Base-by-base conservation (phyloP, 768 basidiomycete species). In the Chalciporus chontae region DNA sequence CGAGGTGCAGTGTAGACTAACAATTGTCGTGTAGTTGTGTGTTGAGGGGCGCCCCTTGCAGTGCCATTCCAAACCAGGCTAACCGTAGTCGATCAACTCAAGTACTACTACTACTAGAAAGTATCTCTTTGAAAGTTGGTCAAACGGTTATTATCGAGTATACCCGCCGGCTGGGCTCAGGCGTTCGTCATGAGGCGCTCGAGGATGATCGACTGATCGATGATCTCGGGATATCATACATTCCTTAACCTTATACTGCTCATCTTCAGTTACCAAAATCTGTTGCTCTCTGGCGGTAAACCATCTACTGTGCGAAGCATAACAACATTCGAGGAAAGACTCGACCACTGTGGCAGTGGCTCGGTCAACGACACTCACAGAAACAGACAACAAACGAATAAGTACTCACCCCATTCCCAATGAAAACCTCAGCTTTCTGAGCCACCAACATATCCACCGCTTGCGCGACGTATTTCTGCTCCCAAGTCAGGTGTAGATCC, bases 321-420 rank as follows among this genome's bases (percentile, higher is more conserved):
- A 8, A 73, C 65, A 13, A 69, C 53, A 32, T 72, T 73, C 18
- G 72, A 73, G n/a, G 71, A 69, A 26, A 73, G 52, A 19, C 71
- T 72, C 18, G 72, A 73, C 59, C 69, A 74, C n/a, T n/a, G n/a
- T n/a, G n/a, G n/a, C n/a, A n/a, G n/a, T n/a, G n/a, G n/a, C n/a
- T n/a, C n/a, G n/a, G n/a, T n/a, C n/a, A n/a, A n/a, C n/a, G n/a
- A n/a, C n/a, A n/a, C n/a, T n/a, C n/a, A n/a, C n/a, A n/a, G n/a
- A n/a, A n/a, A n/a, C n/a, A n/a, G n/a, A n/a, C n/a, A n/a, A n/a
- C n/a, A n/a, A n/a, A n/a, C n/a, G n/a, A n/a, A n/a, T n/a, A n/a
- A n/a, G n/a, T n/a, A n/a, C 71, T 58, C 49, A 76, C 76, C 60
- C 78, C 79, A 41, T 80, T 80, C 7, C 77, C 79, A 32, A 79